Evolutionary conservation across 2,329 filamentous ascomycete genomes (phyloP).

Genomic region (Fusarium nurragi): DNA sequence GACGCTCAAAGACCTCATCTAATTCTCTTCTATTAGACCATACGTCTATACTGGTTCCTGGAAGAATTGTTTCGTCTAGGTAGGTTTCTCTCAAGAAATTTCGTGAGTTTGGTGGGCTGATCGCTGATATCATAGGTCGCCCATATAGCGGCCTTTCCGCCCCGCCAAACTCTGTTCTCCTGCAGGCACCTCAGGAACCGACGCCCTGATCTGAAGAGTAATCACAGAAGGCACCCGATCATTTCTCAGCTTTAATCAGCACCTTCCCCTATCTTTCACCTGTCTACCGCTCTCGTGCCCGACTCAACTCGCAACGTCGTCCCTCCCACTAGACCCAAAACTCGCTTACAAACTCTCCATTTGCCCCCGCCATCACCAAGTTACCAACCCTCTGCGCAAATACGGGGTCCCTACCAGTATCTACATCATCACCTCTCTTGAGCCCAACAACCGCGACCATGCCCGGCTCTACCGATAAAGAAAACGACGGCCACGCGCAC

Average conservation of each 20-base stretch:
- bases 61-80: not conserved
- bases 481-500: slow-evolving; percentile 52
- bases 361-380: slow-evolving; percentile 28
- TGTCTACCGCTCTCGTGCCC: not conserved
- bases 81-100: not conserved
- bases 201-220: slow-evolving; percentile 2
- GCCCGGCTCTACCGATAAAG: slow-evolving; percentile 53
- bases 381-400: slow-evolving; percentile 1
- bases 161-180: slow-evolving; percentile 12
- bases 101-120: slow-evolving; percentile 21
- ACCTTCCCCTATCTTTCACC: not conserved
- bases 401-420: too few relatives aligned
- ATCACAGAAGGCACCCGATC: slow-evolving; percentile 2
- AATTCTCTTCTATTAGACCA: rapidly evolving
- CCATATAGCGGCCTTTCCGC: slow-evolving; percentile 17
- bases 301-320: not conserved
- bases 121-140: slow-evolving; percentile 19
- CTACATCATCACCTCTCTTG: slow-evolving; percentile 25
- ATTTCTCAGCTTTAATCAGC: slow-evolving; percentile 23
- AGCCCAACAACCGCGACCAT: slow-evolving; percentile 45
- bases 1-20: not conserved
- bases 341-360: slow-evolving; percentile 21
- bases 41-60: not conserved
- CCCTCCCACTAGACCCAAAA: slow-evolving; percentile 5
- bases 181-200: slow-evolving; percentile 26